Evolutionary conservation across 345 rosid genomes (phyloP), one percentile per base, ranked within the genome.

Genomic region (Gossypium herbaceum): DNA sequence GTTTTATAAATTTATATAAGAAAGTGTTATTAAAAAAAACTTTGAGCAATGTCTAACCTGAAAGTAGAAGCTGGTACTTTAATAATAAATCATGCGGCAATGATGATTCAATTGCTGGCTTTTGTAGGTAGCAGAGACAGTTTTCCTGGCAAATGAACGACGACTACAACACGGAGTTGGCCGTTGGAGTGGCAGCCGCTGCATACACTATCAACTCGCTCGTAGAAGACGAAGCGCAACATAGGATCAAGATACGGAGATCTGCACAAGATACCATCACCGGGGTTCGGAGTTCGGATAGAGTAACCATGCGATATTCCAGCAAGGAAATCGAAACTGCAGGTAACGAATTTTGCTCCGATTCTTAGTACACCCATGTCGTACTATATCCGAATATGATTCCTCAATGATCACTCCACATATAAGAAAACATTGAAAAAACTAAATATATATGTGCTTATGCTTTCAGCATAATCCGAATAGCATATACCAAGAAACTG

Each of bases 61-160:
- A 47, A 67, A 22, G 71, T 12, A 45, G 16, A 66, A 44, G 50
- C 24, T 48, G n/a, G 19, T 66, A 15, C 22, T 20, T 20, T 41
- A 39, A 63, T 63, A 29, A 44, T 43, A 44, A 34, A 66, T 43
- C 55, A 67, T 47, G 71, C 3, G 12, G 52, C 17, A 45, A 44
- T 19, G n/a, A 17, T 20, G 29, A 20, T 66, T 20, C 52, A 44
- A 12, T 66, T 66, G 10, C 19, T 47, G 17, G 72, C 56, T 47
- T 47, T 47, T 47, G 56, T 24, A 45, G 71, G 27, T 17, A 64
- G 41, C 48, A 44, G 29, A 19, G 54, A 50, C 52, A 66, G 29
- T 66, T 7, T 50, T 50, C 58, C 56, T 68, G 73, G 45, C 24
- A 68, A 68, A 68, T 68, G 73, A 50, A 68, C 48, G 19, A 17